Percentiles rank a stretch among this genome's conserved stretches.
Evolutionary conservation across 2,329 filamentous ascomycete species (phyloP).

Genomic region (Aschersonia sp.): DNA sequence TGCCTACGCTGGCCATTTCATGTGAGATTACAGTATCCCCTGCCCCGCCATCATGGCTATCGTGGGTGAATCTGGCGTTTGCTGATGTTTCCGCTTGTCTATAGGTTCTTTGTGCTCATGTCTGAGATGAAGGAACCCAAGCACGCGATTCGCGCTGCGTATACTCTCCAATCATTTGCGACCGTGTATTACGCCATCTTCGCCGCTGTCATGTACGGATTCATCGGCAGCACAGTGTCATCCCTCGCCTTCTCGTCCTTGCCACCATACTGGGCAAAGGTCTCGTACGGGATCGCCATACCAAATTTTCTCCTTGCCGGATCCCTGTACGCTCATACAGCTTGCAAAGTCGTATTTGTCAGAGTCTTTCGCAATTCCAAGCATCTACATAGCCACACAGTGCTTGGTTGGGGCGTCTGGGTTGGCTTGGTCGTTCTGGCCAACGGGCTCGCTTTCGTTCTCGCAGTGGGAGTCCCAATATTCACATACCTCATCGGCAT

Average conservation of each 20-base stretch:
- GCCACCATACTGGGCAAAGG: slow-evolving; percentile 29
- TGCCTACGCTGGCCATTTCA: slow-evolving; percentile 36
- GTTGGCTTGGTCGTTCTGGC: slow-evolving; percentile 26
- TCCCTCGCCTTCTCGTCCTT: slow-evolving; percentile 34
- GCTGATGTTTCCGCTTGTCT: neutral
- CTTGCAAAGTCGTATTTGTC: slow-evolving; percentile 35
- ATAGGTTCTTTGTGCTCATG: slow-evolving; percentile 33
- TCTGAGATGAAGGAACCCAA: slow-evolving; percentile 36
- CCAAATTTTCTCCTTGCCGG: slow-evolving; percentile 36
- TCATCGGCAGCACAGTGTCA: slow-evolving; percentile 28
- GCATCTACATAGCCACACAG: slow-evolving; percentile 32
- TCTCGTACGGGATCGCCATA: slow-evolving; percentile 33
- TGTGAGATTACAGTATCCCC: slow-evolving; percentile 10
- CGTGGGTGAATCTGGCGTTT: no score
- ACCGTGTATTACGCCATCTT: slow-evolving; percentile 36
- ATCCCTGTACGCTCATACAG: slow-evolving; percentile 33
- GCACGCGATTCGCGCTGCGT: slow-evolving; percentile 36
- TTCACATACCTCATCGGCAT: slow-evolving; percentile 40
- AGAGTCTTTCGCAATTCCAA: slow-evolving; percentile 28
- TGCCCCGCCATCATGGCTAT: neutral
- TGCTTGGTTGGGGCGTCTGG: slow-evolving; percentile 32
- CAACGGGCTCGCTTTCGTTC: slow-evolving; percentile 27
- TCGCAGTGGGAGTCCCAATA: slow-evolving; percentile 33
- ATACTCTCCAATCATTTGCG: slow-evolving; percentile 31
- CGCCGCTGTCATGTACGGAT: slow-evolving; percentile 34